Base-by-base conservation (phyloP, 2,329 filamentous ascomycete genomes). In the Alternaria incomplexa region DNA sequence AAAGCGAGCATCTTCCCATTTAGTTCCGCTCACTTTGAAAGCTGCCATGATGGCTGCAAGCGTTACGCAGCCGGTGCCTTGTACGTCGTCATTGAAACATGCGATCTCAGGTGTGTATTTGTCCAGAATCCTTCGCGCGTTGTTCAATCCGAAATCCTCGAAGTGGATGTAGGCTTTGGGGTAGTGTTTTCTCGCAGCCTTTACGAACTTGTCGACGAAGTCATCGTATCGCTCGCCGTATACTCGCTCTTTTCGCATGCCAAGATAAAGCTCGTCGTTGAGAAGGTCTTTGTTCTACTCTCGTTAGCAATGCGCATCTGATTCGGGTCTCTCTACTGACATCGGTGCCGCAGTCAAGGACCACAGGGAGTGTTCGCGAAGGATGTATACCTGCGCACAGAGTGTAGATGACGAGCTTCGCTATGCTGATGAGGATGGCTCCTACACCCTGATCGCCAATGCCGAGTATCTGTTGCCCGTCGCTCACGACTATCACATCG, bases 51-150 rank as follows among this genome's bases (percentile, higher is more conserved):
- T 90, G 1, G 91, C 93, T 0, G 93, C 93, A 0, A 97, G 85
- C 0, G 93, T 95, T 1, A 97, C 93, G 62, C 92, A 95, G 0
- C 93, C 93, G 0, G 93, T 97, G 1, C 93, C 93, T 78, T 97
- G 93, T 0, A 97, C 89, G 76, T 97, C 93, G 62, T 97, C 93
- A 73, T 97, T 97, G 84, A 97, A 97, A 77, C 93, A 96, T 0
- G 93, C 85, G 8, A 95, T 90, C 53, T 91, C 75, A 0, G 89
- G 85, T 1, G 90, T 87, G 72, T 96, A 97, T 36, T 85, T 86
- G 63, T 97, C 91, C 1, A 97, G 84, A 3, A 97, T 87, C 4
- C 91, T 87, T 28, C 91, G 85, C 0, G 92, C 91, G 72, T 97
- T 97, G 1, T 79, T 79, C 0, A 96, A 81, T 1, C 93, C 93